A percentile compares a stretch with the other conserved stretches of the same genome.
phyloP scores from a whole-genome alignment of 2,329 filamentous ascomycete species.

The Fusarium nygamai region DNA sequence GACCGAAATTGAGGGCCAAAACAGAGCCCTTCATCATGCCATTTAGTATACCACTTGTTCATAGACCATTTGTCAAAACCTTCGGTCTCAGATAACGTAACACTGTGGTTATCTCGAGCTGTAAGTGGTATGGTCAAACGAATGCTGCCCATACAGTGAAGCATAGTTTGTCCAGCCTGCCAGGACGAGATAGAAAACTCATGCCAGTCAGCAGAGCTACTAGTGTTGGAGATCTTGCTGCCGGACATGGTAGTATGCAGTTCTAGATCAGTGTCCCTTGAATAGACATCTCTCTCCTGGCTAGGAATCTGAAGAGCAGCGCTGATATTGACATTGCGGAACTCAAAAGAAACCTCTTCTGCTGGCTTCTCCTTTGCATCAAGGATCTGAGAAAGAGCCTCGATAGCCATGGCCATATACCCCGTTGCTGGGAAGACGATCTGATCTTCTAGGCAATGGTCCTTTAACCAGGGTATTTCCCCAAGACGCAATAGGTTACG shows the following conservation, averaged over 20 bases:
- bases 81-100: neutral
- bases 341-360: fast-evolving
- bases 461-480: neutral
- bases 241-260: neutral
- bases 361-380: fast-evolving
- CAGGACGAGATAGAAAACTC: neutral
- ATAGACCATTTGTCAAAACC: neutral
- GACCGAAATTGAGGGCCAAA: neutral
- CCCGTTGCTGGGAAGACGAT: neutral
- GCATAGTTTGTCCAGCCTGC: neutral
- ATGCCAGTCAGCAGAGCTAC: neutral
- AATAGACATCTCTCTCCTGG: neutral
- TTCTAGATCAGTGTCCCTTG: neutral
- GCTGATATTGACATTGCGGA: neutral
- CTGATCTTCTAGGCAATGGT: neutral
- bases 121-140: neutral
- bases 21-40: neutral
- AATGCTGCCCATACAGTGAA: neutral
- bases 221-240: neutral
- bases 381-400: neutral
- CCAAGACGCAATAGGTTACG: neutral
- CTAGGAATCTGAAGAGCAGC: neutral
- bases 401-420: neutral
- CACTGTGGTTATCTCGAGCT: neutral
- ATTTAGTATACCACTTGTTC: neutral